phyloP scores from a whole-genome alignment of 371 early-diverging fungal species.

The Apophysomyces ossiformis region DNA sequence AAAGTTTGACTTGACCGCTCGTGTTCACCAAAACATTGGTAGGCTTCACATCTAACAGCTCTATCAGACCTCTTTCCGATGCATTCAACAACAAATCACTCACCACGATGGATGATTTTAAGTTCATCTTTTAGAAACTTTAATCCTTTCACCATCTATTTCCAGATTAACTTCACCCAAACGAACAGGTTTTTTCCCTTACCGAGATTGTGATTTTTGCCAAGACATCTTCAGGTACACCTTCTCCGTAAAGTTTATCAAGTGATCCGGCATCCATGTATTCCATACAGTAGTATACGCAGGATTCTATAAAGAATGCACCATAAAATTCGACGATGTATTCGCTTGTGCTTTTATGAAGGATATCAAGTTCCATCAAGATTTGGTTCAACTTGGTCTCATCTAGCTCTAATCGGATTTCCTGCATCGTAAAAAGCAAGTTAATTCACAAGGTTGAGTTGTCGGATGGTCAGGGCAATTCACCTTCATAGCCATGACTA shows the following conservation, averaged over 20 bases:
- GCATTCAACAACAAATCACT: not conserved
- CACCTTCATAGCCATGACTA: conserved; percentile 93
- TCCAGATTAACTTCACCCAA: not conserved
- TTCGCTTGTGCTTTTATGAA: conserved; percentile 84
- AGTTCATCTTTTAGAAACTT: conserved; percentile 89
- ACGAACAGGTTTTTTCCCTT: conserved; percentile 10
- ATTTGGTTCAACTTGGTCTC: conserved; percentile 87
- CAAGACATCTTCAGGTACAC: conserved; percentile 84
- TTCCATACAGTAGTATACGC: conserved; percentile 94
- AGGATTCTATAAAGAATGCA: conserved; percentile 96
- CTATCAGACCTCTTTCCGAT: not conserved
- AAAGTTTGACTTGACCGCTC: conserved; percentile 89
- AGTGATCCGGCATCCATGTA: conserved; percentile 96
- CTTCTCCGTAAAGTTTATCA: conserved; percentile 82
- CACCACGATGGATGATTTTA: conserved; percentile 86
- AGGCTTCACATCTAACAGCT: conserved; percentile 85
- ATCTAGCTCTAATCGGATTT: conserved; percentile 91
- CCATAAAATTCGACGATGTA: conserved; percentile 97
- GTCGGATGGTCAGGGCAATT: not conserved
- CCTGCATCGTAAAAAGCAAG: conserved; percentile 48
- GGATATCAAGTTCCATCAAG: conserved; percentile 82
- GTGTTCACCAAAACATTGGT: conserved; percentile 91
- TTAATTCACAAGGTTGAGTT: not conserved
- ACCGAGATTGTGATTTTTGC: conserved; percentile 79
- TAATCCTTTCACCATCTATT: conserved; percentile 85